These are phyloP conservation scores for Fremontodendron californicum DNA, from an alignment of 345 rosid species.

Conservation along the genomic window DNA sequence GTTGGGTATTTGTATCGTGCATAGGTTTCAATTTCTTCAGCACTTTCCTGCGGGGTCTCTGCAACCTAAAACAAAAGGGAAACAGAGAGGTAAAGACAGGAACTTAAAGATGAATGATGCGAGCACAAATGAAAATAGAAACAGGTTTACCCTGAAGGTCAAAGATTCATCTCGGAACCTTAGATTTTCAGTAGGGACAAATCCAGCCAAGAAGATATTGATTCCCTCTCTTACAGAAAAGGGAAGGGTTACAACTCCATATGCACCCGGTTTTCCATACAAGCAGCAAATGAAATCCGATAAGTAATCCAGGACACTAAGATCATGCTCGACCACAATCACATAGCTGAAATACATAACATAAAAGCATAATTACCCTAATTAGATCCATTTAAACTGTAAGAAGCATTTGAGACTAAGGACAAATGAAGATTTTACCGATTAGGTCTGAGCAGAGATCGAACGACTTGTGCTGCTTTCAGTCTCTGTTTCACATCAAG, in stretches of 20 bases:
- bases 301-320: constrained; percentile 91
- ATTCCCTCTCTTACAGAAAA: constrained; percentile 98
- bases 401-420: neutral
- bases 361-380: neutral
- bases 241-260: constrained; percentile 98
- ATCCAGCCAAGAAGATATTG: constrained; percentile 93
- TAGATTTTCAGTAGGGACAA: constrained; percentile 91
- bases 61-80: constrained; percentile 54
- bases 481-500: constrained; percentile 98
- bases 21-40: constrained; percentile 88
- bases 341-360: constrained; percentile 62
- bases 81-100: neutral
- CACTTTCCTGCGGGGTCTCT: constrained; percentile 93
- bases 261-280: constrained; percentile 97
- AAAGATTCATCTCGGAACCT: constrained; percentile 92
- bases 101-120: constrained; percentile 11
- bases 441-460: constrained; percentile 85
- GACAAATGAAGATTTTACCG: constrained; percentile 43
- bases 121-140: neutral
- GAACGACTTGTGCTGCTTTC: constrained; percentile 92
- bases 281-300: constrained; percentile 97
- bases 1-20: constrained; percentile 93
- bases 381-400: neutral
- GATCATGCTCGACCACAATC: constrained; percentile 98
- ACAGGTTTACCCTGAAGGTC: constrained; percentile 70